phyloP scores from a whole-genome alignment of 2,329 filamentous ascomycete genomes.

The Calonectria montana region DNA sequence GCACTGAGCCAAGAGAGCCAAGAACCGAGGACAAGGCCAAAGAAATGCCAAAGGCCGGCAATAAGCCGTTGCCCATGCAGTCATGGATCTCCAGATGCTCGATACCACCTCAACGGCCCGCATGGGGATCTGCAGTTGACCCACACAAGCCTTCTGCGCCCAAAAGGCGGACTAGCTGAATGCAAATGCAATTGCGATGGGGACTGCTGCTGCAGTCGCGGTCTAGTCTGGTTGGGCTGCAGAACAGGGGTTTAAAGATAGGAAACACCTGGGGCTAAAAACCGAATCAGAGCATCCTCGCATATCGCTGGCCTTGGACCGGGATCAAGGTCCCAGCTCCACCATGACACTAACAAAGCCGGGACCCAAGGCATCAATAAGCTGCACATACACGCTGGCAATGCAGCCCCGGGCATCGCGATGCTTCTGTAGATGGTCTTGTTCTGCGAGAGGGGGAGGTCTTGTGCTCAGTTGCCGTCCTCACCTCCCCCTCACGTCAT shows the following conservation, averaged over 20 bases:
- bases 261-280: conserved; percentile 1
- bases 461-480: neutral
- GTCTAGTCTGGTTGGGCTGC: neutral
- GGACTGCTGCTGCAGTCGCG: neutral
- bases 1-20: neutral
- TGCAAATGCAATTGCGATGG: neutral
- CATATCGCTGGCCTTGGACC: neutral
- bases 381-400: neutral
- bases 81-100: neutral
- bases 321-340: neutral
- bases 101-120: conserved; percentile 18
- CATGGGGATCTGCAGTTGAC: conserved; percentile 3
- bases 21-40: neutral
- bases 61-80: conserved; percentile 4
- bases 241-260: neutral
- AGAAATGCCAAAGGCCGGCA: neutral
- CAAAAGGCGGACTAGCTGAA: neutral
- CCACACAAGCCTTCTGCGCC: neutral
- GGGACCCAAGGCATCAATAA: neutral
- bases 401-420: neutral
- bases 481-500: neutral
- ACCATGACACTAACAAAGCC: neutral
- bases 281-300: conserved; percentile 8
- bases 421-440: neutral
- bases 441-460: neutral